Evolutionary conservation across 176 grass and related monocot species (phyloP).

Genomic region (Typha latifolia): DNA sequence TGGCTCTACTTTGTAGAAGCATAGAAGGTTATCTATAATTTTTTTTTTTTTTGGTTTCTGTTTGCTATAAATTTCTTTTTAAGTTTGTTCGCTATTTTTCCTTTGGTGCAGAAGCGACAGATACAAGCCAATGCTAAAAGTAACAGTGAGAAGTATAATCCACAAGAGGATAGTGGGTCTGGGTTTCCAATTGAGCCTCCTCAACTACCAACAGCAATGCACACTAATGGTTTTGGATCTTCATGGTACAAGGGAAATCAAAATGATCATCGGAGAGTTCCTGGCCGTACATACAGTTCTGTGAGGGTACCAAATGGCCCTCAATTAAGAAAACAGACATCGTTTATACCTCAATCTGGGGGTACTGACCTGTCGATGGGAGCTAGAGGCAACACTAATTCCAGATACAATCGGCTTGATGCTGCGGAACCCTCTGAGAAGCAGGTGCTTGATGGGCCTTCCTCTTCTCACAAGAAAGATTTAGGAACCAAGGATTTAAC

Average conservation of each 20-base stretch:
- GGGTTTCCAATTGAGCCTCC: slow-evolving; percentile 55
- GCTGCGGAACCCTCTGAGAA: slow-evolving; percentile 31
- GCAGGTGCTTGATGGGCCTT: slow-evolving; percentile 23
- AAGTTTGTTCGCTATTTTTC: neutral
- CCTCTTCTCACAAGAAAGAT: slow-evolving; percentile 45
- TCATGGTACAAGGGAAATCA: slow-evolving; percentile 38
- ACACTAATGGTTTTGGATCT: slow-evolving; percentile 47
- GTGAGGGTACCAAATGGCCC: slow-evolving; percentile 38
- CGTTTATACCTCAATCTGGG: slow-evolving; percentile 24
- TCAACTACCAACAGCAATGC: slow-evolving; percentile 21
- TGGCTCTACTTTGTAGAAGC: too few species aligned
- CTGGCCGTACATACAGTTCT: slow-evolving; percentile 42
- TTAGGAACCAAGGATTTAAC: slow-evolving; percentile 20
- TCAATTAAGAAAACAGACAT: slow-evolving; percentile 20
- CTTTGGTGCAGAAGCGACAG: slow-evolving; percentile 28
- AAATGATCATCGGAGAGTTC: slow-evolving; percentile 16
- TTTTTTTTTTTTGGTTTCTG: neutral
- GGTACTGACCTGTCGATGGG: slow-evolving; percentile 38
- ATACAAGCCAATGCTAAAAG: slow-evolving; percentile 32
- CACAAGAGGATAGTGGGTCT: slow-evolving; percentile 43
- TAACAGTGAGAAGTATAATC: slow-evolving; percentile 42
- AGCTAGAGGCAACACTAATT: neutral
- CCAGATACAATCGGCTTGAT: slow-evolving; percentile 25
- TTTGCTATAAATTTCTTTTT: neutral
- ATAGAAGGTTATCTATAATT: neutral